Base-by-base conservation (phyloP, 306 rosid species). In the Quercus mongolica region DNA sequence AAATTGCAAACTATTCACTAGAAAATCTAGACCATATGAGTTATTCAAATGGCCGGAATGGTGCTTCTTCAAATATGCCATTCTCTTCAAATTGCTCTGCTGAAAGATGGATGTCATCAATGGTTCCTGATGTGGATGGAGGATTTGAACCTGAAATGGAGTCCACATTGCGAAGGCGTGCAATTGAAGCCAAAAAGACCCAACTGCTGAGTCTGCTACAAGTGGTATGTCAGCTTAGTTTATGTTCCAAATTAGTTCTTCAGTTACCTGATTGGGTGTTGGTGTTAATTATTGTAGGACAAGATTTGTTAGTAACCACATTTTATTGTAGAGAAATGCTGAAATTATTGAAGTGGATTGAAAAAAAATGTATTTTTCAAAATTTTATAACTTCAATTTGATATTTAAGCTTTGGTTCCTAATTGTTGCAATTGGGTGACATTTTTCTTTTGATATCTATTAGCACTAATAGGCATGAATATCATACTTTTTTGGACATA, bases 171-270 rank as follows among this genome's bases (percentile, higher is more conserved):
- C 82, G 69, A 44, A 81, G 80, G 51, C 81, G 75, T 46, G 80
- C 85, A 12, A 55, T 81, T 73, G 93, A 92, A 75, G 83, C 90
- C 21, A 92, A 79, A 88, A 90, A 89, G 80, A 85, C 90, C 67
- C 93, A 89, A 65, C 89, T 92, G 76, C 82, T 95, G 65, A 74
- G 84, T 83, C 91, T 95, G 56, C 82, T 92, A 14, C 95, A 92
- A 76, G 74, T 89, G 97, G 99, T 94, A 89, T 14, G 87, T 74
- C 0, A 20, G 56, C 30, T 7, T n/a, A 14, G 13, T 25, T 71
- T 49, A 41, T 65, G 28, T 78, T 62, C 31, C 14, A 67, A 23
- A 25, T 23, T 61, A 61, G 67, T 68, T 65, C 33, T 58, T n/a
- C 7, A 28, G 21, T 78, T 74, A 74, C 33, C 6, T 41, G 38